phyloP scores from a whole-genome alignment of 2,329 filamentous ascomycete genomes.

The Verticillium isaacii region DNA sequence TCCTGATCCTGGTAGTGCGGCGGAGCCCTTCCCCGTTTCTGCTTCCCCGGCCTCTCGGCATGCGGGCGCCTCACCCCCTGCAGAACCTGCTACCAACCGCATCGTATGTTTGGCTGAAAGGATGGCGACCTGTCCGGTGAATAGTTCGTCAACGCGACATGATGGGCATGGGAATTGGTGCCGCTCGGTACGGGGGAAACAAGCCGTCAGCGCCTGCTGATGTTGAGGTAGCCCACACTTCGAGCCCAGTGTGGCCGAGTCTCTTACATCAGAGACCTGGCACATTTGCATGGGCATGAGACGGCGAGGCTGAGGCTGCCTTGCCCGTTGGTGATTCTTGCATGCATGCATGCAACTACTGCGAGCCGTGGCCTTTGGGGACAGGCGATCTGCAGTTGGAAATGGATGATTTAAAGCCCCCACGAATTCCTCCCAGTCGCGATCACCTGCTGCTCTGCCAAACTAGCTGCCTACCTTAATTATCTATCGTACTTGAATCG shows the following conservation, averaged over 20 bases:
- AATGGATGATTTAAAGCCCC: not conserved
- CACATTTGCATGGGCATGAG: not conserved
- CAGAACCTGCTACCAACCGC: not conserved
- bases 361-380: not conserved
- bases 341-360: not conserved
- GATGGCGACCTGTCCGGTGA: not conserved
- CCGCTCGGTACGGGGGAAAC: not conserved
- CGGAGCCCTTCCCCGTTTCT: not conserved
- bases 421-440: too few relatives aligned
- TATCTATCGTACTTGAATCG: too few relatives aligned
- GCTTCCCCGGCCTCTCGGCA: not conserved
- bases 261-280: not conserved
- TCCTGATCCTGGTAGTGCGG: not conserved
- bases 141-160: not conserved
- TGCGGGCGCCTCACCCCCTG: not conserved
- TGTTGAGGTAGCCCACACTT: not conserved
- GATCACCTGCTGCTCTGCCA: too few relatives aligned
- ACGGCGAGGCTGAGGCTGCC: not conserved
- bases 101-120: not conserved
- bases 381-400: not conserved
- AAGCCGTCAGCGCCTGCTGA: not conserved
- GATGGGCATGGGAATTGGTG: not conserved
- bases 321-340: not conserved
- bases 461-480: too few relatives aligned
- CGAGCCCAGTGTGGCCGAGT: not conserved